Evolutionary conservation across 2,329 filamentous ascomycete species (phyloP), one percentile per base, ranked within the genome.

Genomic region (Cercospora sojina): DNA sequence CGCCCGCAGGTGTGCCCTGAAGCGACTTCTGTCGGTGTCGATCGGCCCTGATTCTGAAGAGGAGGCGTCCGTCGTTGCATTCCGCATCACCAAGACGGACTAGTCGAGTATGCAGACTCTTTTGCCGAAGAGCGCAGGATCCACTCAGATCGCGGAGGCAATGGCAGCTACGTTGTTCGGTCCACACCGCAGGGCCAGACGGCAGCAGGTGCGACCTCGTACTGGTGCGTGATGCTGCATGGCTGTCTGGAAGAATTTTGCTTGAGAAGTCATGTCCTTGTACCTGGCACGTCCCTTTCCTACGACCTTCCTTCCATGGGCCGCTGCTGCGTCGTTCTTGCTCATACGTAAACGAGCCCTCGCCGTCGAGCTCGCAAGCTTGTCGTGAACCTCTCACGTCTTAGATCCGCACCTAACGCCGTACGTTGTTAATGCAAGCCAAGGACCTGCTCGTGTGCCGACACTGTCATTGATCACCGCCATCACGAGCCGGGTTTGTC

Each of bases 341-440:
- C 35, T 10, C 25, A 49, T 31, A 29, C 35, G 41, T 31, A 60
- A 27, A 35, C 27, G 31, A 59, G 31, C 57, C 20, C n/a, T 27
- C 35, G 29, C 16, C 58, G 16, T 47, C 38, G 41, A 60, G 58
- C 58, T 60, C 41, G 20, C 53, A 55, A 59, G 62, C 62, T 64
- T 64, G 55, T 65, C 58, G 10, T 51, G 57, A 32, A 20, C 47
- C 58, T 10, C 31, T 35, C 35, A 43, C 23, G 18, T 47, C 58
- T 47, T 49, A 49, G 58, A 25, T 56, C 60, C 60, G 60, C 59
- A 57, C 55, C 56, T 53, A 66, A 66, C 51, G 59, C 64, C 59
- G 64, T 29, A 29, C 56, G 51, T 59, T 58, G 51, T 62, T 59
- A 58, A 62, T 62, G 49, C 60, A 41, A 16, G 16, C n/a, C 53